Base-by-base conservation (phyloP, 495 filamentous ascomycete genomes). In the Penicillium cataractarum region DNA sequence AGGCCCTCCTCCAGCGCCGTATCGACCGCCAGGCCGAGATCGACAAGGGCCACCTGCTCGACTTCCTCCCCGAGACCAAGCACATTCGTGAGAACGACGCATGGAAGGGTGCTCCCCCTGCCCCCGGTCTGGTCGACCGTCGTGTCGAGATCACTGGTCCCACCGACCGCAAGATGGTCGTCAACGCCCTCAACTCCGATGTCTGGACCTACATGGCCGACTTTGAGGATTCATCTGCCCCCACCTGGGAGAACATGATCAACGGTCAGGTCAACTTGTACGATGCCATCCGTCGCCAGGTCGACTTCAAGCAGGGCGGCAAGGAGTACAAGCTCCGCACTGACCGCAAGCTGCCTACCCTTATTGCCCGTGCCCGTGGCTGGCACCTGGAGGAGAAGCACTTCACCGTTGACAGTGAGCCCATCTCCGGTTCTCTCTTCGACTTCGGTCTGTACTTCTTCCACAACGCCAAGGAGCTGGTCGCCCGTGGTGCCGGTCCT, bases 141-240 rank as follows among this genome's bases (percentile, higher is more conserved):
- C 84, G 95, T 63, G 93, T 97, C n/a, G 95, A 99, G 84, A 99
- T 99, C 78, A 99, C 95, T 15, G 95, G 95, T 1, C 95, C 95
- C 0, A 98, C 95, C 4, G 95, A 98, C 78, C 85, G 96, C 62
- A 99, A 98, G 86, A 99, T 99, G 95, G 92, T 99, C 40, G 92
- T 99, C 58, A 99, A 99, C 78, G 95, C 95, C 6, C 71, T 99
- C 74, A 99, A 99, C 77, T 89, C 94, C 39, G 86, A 98, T 72
- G 96, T 98, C 21, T 99, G 92, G 92, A 98, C 95, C 31, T 99
- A 99, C 75, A 99, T 99, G 95, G 96, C 95, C 29, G 95, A 99
- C 81, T 95, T 99, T 60, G 95, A 99, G 80, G 95, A 99, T 75
- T 98, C 95, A 4, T 97, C 86, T 75, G 95, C 96, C 26, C 95